Percentiles rank a stretch among this genome's conserved stretches.
These are phyloP conservation scores for Erythrobasidium yunnanense DNA, from an alignment of 768 basidiomycete species.

Conservation along the genomic window DNA sequence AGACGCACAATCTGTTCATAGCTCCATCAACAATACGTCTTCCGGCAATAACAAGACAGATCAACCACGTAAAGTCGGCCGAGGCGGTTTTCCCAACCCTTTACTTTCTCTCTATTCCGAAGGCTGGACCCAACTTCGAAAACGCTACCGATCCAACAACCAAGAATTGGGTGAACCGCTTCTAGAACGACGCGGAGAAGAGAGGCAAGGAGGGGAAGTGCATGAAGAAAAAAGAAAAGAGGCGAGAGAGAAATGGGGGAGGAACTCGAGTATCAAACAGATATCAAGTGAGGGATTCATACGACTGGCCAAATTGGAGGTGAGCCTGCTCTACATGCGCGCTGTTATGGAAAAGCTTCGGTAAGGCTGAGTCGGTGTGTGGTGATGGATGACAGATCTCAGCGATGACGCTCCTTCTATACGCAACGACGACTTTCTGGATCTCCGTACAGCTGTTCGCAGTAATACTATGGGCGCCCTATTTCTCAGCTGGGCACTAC, in stretches of 20 bases:
- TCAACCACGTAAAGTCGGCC: background rate
- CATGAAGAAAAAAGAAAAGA: background rate
- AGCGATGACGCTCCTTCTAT: conserved; percentile 33
- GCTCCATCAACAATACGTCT: too few relatives aligned
- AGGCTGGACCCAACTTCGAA: conserved; percentile 8
- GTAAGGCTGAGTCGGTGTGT: background rate
- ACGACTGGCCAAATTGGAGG: background rate
- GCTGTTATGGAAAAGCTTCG: background rate
- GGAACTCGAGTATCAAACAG: background rate
- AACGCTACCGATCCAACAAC: background rate
- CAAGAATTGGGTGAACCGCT: background rate
- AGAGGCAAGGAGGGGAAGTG: background rate
- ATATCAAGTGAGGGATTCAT: background rate
- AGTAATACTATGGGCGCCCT: conserved; percentile 68
- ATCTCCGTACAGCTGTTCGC: conserved; percentile 56
- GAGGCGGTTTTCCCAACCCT: conserved; percentile 20
- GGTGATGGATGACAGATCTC: conserved; percentile 2
- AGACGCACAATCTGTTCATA: too few relatives aligned
- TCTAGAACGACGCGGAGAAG: background rate
- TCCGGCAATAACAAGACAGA: too few relatives aligned
- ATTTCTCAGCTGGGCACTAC: conserved; percentile 47
- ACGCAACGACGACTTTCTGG: conserved; percentile 49
- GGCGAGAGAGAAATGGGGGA: background rate
- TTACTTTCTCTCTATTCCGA: background rate
- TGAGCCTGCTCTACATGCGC: background rate